These are phyloP conservation scores for Akanthomyces lecanii DNA, from an alignment of 2,329 filamentous ascomycete species.

Conservation along the genomic window DNA sequence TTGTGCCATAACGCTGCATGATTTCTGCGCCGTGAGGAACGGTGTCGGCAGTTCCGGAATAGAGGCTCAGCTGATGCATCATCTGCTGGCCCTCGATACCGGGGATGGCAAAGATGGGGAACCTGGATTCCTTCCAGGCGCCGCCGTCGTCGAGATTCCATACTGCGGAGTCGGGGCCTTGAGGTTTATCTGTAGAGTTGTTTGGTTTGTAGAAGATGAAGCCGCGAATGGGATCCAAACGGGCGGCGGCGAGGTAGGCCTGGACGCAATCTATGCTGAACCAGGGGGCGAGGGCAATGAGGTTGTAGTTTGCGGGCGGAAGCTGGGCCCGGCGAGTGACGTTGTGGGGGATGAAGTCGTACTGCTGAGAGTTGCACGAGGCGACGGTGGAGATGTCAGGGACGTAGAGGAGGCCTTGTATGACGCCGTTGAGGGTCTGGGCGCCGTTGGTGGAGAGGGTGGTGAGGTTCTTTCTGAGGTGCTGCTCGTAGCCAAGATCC, in stretches of 20 bases:
- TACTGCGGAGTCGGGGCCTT: constrained; percentile 55
- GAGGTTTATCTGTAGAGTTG: constrained; percentile 56
- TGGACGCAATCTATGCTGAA: constrained; percentile 67
- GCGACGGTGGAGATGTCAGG: constrained; percentile 60
- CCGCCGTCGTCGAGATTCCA: constrained; percentile 70
- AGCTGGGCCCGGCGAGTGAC: constrained; percentile 70
- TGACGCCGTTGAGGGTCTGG: constrained; percentile 53
- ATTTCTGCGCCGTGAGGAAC: constrained; percentile 58
- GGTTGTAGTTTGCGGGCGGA: constrained; percentile 62
- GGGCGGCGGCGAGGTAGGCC: constrained; percentile 64
- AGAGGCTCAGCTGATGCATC: constrained; percentile 67
- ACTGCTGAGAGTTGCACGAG: constrained; percentile 59
- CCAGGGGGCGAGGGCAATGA: constrained; percentile 86
- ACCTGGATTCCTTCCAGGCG: constrained; percentile 70
- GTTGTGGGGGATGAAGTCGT: constrained; percentile 66
- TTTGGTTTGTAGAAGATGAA: constrained; percentile 61
- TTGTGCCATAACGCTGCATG: constrained; percentile 48
- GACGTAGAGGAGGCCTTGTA: constrained; percentile 80
- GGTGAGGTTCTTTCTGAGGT: constrained; percentile 57
- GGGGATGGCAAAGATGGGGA: constrained; percentile 79
- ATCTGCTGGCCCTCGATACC: constrained; percentile 61
- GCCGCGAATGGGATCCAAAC: constrained; percentile 54
- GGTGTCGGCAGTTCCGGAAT: constrained; percentile 69
- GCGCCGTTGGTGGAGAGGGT: constrained; percentile 70
- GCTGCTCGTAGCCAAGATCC: constrained; percentile 51